A percentile compares a stretch with the other conserved stretches of the same genome.
Conservation (phyloP, 768 basidiomycete species). For the Serendipita sp. region DNA sequence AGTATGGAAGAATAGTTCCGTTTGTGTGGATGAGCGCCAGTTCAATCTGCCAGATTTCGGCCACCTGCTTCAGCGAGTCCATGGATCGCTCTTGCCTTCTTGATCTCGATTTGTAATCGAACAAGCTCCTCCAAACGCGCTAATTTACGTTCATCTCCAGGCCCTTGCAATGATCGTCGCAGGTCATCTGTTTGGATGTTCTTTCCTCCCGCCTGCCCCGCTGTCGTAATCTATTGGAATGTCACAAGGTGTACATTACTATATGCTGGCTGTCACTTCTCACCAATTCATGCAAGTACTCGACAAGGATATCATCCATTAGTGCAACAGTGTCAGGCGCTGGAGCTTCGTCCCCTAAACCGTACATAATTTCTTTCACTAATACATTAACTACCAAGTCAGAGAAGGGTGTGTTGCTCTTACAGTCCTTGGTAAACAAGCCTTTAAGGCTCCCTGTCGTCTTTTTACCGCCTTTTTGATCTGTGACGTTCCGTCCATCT, state of each 20-base stretch:
- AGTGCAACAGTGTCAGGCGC: slow-evolving; percentile 77
- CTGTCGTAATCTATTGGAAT: background rate
- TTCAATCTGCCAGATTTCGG: background rate
- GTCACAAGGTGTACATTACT: background rate
- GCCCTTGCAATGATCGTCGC: slow-evolving; percentile 58
- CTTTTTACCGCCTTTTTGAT: background rate
- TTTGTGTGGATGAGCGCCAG: background rate
- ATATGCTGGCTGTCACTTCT: slow-evolving; percentile 20
- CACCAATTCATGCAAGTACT: slow-evolving; percentile 82
- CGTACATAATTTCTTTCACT: slow-evolving; percentile 84
- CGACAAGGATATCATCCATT: slow-evolving; percentile 86
- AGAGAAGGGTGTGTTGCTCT: slow-evolving; percentile 20
- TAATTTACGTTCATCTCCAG: slow-evolving; percentile 83
- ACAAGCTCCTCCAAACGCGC: slow-evolving; percentile 83
- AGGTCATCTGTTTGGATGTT: slow-evolving; percentile 74
- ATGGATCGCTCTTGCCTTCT: slow-evolving; percentile 39
- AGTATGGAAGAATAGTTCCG: slow-evolving; percentile 49
- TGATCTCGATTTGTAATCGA: slow-evolving; percentile 90
- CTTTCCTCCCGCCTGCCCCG: slow-evolving; percentile 25
- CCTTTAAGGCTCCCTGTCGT: slow-evolving; percentile 51
- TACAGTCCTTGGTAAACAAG: slow-evolving; percentile 67
- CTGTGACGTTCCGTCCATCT: background rate
- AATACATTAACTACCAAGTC: background rate
- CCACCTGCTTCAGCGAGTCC: background rate
- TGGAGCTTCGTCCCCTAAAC: slow-evolving; percentile 82